These are phyloP conservation scores for Madurella fahalii DNA, from an alignment of 2,329 filamentous ascomycete species.

Conservation along the genomic window DNA sequence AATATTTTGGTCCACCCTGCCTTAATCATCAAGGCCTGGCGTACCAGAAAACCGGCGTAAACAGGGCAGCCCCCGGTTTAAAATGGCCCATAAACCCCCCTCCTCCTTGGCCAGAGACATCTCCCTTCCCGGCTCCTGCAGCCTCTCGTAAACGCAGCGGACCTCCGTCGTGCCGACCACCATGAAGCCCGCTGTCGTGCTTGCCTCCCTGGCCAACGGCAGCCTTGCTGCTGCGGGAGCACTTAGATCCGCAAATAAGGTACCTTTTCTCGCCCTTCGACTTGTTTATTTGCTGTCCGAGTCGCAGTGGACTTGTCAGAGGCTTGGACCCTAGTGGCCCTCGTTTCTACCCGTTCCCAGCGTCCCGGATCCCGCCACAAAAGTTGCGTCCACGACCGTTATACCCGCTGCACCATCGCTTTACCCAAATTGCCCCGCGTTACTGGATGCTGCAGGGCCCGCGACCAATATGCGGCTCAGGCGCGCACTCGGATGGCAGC, in stretches of 20 bases:
- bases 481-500: constrained; percentile 15
- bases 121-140: neutral
- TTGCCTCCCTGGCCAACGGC: constrained; percentile 25
- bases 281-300: neutral
- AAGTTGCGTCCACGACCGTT: neutral
- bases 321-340: neutral
- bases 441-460: constrained; percentile 9
- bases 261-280: constrained; percentile 3
- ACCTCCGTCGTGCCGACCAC: neutral
- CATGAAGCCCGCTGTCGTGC: constrained; percentile 26
- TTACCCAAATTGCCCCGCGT: constrained; percentile 13
- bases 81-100: too few relatives aligned
- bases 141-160: neutral
- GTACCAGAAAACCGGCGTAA: too few relatives aligned
- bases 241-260: constrained; percentile 17
- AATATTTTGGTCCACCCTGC: too few relatives aligned
- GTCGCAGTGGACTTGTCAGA: neutral
- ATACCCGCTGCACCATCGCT: constrained; percentile 12
- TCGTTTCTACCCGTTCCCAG: neutral
- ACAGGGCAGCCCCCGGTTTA: too few relatives aligned
- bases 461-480: constrained; percentile 18
- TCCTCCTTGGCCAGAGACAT: too few relatives aligned
- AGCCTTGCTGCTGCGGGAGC: constrained; percentile 20
- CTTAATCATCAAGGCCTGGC: too few relatives aligned
- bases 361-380: neutral